Percentiles rank a stretch among this genome's conserved stretches.
Conservation (phyloP, 1,284 basidiomycete genomes). For the Rhodotorula sp. region DNA sequence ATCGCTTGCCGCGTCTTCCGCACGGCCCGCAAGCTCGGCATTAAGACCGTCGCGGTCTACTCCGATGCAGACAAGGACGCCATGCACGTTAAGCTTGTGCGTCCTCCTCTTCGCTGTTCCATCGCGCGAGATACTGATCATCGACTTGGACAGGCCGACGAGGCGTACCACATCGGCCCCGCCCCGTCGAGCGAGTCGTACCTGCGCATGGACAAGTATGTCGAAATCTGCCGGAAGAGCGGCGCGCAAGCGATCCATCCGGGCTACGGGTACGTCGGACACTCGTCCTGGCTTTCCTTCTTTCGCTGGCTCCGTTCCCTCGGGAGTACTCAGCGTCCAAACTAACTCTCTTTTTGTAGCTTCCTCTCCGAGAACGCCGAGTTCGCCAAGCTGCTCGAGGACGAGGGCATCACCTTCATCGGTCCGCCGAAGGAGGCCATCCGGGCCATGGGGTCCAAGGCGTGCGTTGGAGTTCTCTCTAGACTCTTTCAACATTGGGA, state of each 20-base stretch:
- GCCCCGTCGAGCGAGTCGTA: constrained; percentile 86
- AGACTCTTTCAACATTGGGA: too few species aligned
- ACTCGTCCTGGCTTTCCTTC: too few species aligned
- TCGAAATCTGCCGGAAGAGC: constrained; percentile 73
- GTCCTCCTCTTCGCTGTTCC: not conserved
- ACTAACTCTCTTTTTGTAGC: not conserved
- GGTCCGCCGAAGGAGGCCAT: constrained; percentile 51
- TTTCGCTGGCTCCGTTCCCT: not conserved
- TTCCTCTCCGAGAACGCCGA: constrained; percentile 73
- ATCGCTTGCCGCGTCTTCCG: constrained; percentile 91
- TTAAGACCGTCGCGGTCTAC: constrained; percentile 87
- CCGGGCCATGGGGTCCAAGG: constrained; percentile 79
- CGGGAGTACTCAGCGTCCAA: too few species aligned
- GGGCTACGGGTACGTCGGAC: constrained; percentile 67
- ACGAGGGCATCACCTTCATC: constrained; percentile 49
- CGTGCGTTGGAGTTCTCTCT: constrained; percentile 33
- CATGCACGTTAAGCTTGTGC: constrained; percentile 64
- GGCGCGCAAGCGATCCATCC: constrained; percentile 87
- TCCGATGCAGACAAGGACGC: constrained; percentile 78
- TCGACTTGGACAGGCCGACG: constrained; percentile 70
- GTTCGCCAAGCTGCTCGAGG: constrained; percentile 40
- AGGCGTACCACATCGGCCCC: constrained; percentile 90
- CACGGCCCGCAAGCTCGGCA: constrained; percentile 81
- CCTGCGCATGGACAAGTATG: constrained; percentile 82
- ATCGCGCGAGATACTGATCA: constrained; percentile 6